Percentiles rank a stretch among this genome's conserved stretches.
Conservation (phyloP, 2,329 filamentous ascomycete species). For the Microcyclospora pomicola region DNA sequence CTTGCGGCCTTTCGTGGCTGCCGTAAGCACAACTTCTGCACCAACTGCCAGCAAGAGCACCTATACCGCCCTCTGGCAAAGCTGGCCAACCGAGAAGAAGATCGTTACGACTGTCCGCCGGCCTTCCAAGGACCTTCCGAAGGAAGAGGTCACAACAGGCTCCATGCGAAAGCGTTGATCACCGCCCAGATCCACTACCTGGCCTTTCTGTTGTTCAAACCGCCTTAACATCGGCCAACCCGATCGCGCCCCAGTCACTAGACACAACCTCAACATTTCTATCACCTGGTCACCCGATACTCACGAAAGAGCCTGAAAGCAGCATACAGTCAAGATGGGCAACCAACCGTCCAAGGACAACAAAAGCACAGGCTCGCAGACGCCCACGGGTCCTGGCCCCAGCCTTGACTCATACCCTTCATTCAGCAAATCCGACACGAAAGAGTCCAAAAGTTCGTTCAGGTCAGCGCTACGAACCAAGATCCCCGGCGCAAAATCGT, state of each 20-base stretch:
- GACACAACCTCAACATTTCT: slow-evolving; percentile 1
- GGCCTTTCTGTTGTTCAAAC: slow-evolving; percentile 32
- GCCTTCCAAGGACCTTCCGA: slow-evolving; percentile 6
- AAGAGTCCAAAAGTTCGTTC: slow-evolving; percentile 79
- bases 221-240: slow-evolving; percentile 25
- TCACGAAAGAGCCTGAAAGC: background rate
- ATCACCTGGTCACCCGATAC: background rate
- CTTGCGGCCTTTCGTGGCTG: too few species aligned
- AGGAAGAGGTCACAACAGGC: slow-evolving; percentile 15
- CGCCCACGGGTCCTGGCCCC: slow-evolving; percentile 37
- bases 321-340: slow-evolving; percentile 43
- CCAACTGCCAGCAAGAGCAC: too few species aligned
- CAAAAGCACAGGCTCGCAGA: slow-evolving; percentile 29
- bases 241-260: slow-evolving; percentile 2
- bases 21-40: too few species aligned
- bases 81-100: slow-evolving; percentile 10
- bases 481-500: slow-evolving; percentile 55
- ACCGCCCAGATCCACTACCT: slow-evolving; percentile 30
- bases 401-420: slow-evolving; percentile 76
- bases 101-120: slow-evolving; percentile 10
- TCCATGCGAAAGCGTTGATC: slow-evolving; percentile 16
- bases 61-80: slow-evolving; percentile 1
- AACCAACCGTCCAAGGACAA: slow-evolving; percentile 54
- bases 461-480: slow-evolving; percentile 71
- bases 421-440: slow-evolving; percentile 83